phyloP scores from a whole-genome alignment of 1,284 basidiomycete species.

The Sanguinoderma infundibulare region DNA sequence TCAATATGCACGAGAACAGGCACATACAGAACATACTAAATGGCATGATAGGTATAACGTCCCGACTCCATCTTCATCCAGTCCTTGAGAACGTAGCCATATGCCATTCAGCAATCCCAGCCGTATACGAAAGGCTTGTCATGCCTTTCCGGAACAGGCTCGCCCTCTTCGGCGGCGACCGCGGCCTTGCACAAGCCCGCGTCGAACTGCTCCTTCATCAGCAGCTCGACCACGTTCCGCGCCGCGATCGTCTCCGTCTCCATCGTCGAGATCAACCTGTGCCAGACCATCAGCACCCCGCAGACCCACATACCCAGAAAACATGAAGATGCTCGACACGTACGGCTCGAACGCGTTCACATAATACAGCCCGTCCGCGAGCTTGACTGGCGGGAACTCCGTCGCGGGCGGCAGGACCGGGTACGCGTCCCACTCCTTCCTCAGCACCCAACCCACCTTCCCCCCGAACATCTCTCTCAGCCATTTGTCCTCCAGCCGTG shows the following conservation, averaged over 20 bases:
- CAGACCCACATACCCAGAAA: neutral
- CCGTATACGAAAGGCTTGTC: slow-evolving; percentile 59
- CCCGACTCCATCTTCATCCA: neutral
- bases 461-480: slow-evolving; percentile 67
- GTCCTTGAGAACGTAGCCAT: neutral
- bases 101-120: slow-evolving; percentile 60
- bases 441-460: slow-evolving; percentile 80
- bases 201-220: slow-evolving; percentile 71
- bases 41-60: neutral
- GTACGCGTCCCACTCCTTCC: slow-evolving; percentile 87
- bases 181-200: slow-evolving; percentile 64
- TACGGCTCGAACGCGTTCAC: slow-evolving; percentile 86
- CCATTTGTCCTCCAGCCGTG: slow-evolving; percentile 68
- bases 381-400: slow-evolving; percentile 75
- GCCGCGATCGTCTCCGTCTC: slow-evolving; percentile 89
- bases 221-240: slow-evolving; percentile 82
- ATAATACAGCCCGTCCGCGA: slow-evolving; percentile 83
- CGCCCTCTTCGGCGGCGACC: slow-evolving; percentile 3
- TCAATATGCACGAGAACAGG: neutral
- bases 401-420: slow-evolving; percentile 71
- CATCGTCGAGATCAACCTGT: slow-evolving; percentile 84
- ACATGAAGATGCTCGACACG: slow-evolving; percentile 19
- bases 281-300: slow-evolving; percentile 11
- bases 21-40: neutral
- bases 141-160: neutral